These are phyloP conservation scores for Boletus mariae DNA, from an alignment of 1,284 basidiomycete genomes.

Conservation along the genomic window DNA sequence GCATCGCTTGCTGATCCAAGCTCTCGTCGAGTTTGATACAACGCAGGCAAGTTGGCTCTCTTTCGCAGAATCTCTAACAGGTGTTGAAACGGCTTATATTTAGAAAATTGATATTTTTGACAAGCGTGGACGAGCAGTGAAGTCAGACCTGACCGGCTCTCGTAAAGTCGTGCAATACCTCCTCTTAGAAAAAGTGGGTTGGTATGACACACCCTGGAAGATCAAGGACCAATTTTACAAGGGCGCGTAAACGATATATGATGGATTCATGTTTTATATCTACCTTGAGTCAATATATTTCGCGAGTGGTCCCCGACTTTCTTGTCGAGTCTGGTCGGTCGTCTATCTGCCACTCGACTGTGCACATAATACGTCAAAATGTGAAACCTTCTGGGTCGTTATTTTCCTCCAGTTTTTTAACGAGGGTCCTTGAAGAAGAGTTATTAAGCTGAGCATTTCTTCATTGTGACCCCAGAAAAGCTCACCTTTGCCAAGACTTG, in stretches of 20 bases:
- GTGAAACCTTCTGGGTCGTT: too few species aligned
- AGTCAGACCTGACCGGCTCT: slow-evolving; percentile 35
- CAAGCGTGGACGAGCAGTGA: slow-evolving; percentile 40
- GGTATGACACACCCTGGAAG: slow-evolving; percentile 62
- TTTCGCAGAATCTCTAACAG: not conserved
- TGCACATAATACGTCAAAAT: too few species aligned
- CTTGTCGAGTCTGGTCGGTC: too few species aligned
- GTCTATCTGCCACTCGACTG: too few species aligned
- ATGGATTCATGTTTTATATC: not conserved
- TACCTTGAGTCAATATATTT: not conserved
- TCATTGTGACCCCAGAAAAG: too few species aligned
- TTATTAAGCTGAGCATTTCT: too few species aligned
- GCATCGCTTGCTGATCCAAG: slow-evolving; percentile 58
- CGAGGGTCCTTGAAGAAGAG: too few species aligned
- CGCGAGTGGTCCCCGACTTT: too few species aligned
- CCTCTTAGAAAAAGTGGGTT: slow-evolving; percentile 67
- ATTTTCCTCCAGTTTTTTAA: too few species aligned
- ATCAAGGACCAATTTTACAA: slow-evolving; percentile 38
- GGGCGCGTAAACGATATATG: not conserved
- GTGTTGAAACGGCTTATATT: slow-evolving; percentile 1
- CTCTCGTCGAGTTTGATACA: slow-evolving; percentile 65
- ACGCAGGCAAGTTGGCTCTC: slow-evolving; percentile 48
- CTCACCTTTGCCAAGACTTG: too few species aligned
- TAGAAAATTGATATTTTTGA: slow-evolving; percentile 35
- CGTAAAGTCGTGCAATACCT: slow-evolving; percentile 64